These are phyloP conservation scores for Vitis rotundifolia DNA, from an alignment of 164 flowering plant species.

Conservation along the genomic window DNA sequence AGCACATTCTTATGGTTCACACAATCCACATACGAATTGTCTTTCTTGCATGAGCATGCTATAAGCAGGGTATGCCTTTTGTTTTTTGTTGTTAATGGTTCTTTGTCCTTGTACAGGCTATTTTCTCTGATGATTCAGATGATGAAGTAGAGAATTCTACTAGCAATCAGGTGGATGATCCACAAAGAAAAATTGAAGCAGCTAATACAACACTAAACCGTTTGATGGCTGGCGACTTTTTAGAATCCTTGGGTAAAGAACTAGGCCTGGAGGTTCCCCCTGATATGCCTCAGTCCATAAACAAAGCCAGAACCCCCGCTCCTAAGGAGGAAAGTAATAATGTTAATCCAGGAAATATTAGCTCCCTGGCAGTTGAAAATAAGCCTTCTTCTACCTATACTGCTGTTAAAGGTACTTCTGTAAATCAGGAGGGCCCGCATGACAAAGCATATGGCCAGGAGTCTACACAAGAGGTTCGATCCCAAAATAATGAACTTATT, in stretches of 20 bases:
- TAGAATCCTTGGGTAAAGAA: slow-evolving; percentile 93
- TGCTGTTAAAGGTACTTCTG: background rate
- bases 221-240: slow-evolving; percentile 93
- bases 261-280: slow-evolving; percentile 91
- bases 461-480: slow-evolving; percentile 6
- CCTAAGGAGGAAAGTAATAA: slow-evolving; percentile 25
- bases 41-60: background rate
- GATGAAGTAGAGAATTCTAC: slow-evolving; percentile 53
- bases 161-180: slow-evolving; percentile 38
- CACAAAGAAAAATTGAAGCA: slow-evolving; percentile 60
- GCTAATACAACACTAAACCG: slow-evolving; percentile 76
- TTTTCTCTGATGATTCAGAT: slow-evolving; percentile 97
- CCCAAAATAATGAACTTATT: slow-evolving; percentile 11
- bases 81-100: background rate
- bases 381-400: slow-evolving; percentile 8
- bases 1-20: no score
- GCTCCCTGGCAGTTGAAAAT: slow-evolving; percentile 14
- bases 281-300: slow-evolving; percentile 36
- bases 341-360: slow-evolving; percentile 10
- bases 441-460: slow-evolving; percentile 4
- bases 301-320: slow-evolving; percentile 27
- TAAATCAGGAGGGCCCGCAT: slow-evolving; percentile 4
- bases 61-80: background rate
- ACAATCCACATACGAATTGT: no score
- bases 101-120: slow-evolving; percentile 57